Percentiles rank a stretch among this genome's conserved stretches.
phyloP scores from a whole-genome alignment of 2,329 filamentous ascomycete species.

The Arachnopeziza araneosa region DNA sequence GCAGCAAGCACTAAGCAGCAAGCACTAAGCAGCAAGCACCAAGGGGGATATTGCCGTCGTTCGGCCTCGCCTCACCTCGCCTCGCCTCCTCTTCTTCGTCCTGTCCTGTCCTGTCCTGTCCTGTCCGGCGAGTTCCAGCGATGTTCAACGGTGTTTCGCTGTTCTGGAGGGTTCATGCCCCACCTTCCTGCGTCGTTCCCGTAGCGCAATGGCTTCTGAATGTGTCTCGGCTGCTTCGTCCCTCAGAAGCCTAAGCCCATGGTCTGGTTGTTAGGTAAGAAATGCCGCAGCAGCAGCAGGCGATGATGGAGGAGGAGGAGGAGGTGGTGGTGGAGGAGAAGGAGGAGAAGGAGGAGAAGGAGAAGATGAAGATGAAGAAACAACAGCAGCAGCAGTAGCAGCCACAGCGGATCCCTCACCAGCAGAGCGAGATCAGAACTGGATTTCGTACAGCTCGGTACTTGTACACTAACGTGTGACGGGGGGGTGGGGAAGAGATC shows the following conservation, averaged over 20 bases:
- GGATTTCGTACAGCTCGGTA: neutral
- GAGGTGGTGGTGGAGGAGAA: too few species aligned
- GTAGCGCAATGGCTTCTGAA: neutral
- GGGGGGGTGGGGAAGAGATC: neutral
- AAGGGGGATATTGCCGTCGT: neutral
- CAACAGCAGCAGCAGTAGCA: too few species aligned
- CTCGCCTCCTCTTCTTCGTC: too few species aligned
- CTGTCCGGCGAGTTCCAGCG: neutral
- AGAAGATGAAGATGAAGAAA: too few species aligned
- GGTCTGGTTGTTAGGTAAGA: neutral
- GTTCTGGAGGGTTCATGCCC: neutral
- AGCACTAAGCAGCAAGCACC: too few species aligned
- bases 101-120: too few species aligned
- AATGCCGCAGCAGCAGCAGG: neutral
- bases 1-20: too few species aligned
- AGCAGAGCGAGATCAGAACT: neutral
- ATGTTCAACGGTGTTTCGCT: neutral
- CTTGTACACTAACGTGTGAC: neutral
- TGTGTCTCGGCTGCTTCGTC: neutral
- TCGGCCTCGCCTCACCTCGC: neutral
- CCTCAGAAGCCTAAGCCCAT: too few species aligned
- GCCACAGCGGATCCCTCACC: too few species aligned
- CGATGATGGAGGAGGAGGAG: neutral
- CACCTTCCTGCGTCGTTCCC: conserved; percentile 13
- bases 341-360: too few species aligned